A percentile compares a stretch with the other conserved stretches of the same genome.
phyloP scores from a whole-genome alignment of 2,329 filamentous ascomycete species.

The Eutypella sp. region DNA sequence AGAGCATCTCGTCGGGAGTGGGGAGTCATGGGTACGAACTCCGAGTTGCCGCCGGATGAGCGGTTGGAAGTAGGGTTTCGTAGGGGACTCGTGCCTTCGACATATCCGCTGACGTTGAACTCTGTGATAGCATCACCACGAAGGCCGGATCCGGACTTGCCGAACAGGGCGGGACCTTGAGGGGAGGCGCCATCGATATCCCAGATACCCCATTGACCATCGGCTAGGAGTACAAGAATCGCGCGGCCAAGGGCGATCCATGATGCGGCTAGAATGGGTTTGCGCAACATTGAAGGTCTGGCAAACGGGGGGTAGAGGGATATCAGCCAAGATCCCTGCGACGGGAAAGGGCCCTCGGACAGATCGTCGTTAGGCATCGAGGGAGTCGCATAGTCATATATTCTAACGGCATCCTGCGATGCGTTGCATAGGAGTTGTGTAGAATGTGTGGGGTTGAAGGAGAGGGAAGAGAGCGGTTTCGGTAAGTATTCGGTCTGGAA shows the following conservation, averaged over 20 bases:
- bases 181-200: conserved; percentile 57
- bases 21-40: conserved; percentile 61
- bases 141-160: conserved; percentile 46
- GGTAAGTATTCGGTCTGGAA: conserved; percentile 59
- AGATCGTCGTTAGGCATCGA: conserved; percentile 48
- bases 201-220: conserved; percentile 66
- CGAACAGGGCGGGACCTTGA: conserved; percentile 40
- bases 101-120: conserved; percentile 54
- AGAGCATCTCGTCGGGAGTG: conserved; percentile 53
- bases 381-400: conserved; percentile 56
- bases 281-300: conserved; percentile 45
- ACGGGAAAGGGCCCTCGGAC: conserved; percentile 45
- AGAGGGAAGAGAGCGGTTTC: conserved; percentile 47
- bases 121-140: conserved; percentile 53
- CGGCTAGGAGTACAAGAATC: conserved; percentile 52
- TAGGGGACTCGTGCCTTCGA: conserved; percentile 55
- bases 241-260: conserved; percentile 59
- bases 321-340: conserved; percentile 60
- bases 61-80: conserved; percentile 38
- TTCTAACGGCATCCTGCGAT: conserved; percentile 50
- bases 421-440: conserved; percentile 56
- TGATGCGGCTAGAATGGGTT: conserved; percentile 56
- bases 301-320: conserved; percentile 56
- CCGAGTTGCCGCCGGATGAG: conserved; percentile 32
- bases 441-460: conserved; percentile 56